A percentile compares a stretch with the other conserved stretches of the same genome.
Conservation (phyloP, 768 basidiomycete species). For the Galerina sulciceps region DNA sequence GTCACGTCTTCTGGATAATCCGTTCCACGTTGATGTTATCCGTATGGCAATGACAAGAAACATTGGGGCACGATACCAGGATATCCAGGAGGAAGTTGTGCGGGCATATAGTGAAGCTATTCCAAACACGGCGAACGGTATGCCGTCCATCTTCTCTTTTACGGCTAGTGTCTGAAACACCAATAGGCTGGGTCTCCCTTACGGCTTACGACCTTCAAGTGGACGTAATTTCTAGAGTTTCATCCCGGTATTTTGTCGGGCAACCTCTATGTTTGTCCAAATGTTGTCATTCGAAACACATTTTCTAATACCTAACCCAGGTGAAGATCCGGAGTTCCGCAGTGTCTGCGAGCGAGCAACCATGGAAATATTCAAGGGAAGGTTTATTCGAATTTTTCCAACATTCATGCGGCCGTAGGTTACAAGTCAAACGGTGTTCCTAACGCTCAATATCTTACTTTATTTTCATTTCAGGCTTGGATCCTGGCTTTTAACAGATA, state of each 20-base stretch:
- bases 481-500: constrained; percentile 16
- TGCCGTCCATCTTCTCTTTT: background rate
- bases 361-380: constrained; percentile 19
- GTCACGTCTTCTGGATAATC: constrained; percentile 24
- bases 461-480: constrained; percentile 15
- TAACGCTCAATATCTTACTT: background rate
- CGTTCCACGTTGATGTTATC: constrained; percentile 36
- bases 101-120: constrained; percentile 22
- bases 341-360: constrained; percentile 16
- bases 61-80: constrained; percentile 22
- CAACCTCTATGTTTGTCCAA: constrained; percentile 28
- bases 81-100: constrained; percentile 30
- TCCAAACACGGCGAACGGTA: constrained; percentile 3
- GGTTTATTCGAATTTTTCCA: constrained; percentile 27
- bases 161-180: background rate
- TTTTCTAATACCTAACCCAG: constrained; percentile 7
- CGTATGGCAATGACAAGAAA: constrained; percentile 36
- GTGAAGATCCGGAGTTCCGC: constrained; percentile 22
- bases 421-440: background rate
- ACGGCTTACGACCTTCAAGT: constrained; percentile 17
- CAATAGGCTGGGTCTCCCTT: constrained; percentile 18
- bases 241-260: constrained; percentile 30
- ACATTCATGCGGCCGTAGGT: constrained; percentile 28
- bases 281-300: background rate
- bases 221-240: constrained; percentile 26